A percentile compares a stretch with the other conserved stretches of the same genome.
Conservation (phyloP, 345 rosid species). For the Corchorus capsularis region DNA sequence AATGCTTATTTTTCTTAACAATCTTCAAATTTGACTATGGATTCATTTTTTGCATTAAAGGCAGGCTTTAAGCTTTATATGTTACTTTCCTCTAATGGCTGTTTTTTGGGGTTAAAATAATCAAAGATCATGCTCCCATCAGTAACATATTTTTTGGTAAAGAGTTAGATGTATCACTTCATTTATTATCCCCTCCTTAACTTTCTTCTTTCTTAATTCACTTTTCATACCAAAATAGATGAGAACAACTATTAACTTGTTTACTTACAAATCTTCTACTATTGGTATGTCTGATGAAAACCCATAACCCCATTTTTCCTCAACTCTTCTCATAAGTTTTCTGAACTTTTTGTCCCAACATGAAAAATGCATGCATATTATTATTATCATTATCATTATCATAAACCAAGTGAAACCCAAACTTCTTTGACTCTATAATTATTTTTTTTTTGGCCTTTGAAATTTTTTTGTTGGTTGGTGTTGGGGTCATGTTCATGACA, state of each 20-base stretch:
- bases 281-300: conserved; percentile 39
- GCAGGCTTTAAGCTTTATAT: conserved; percentile 16
- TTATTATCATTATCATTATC: neutral
- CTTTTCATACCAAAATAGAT: conserved; percentile 33
- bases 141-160: conserved; percentile 23
- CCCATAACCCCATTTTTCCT: conserved; percentile 2
- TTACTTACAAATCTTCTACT: conserved; percentile 34
- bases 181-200: conserved; percentile 32
- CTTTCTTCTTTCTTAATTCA: neutral
- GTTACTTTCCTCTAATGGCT: conserved; percentile 44
- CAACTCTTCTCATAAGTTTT: neutral
- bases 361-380: conserved; percentile 6
- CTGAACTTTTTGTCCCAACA: neutral
- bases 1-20: neutral
- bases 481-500: conserved; percentile 13
- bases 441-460: neutral
- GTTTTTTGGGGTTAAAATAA: conserved; percentile 18
- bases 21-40: neutral
- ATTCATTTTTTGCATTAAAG: conserved; percentile 23
- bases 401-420: neutral
- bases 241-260: conserved; percentile 20
- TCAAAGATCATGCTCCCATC: conserved; percentile 12
- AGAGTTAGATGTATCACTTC: conserved; percentile 28
- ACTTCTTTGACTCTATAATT: neutral
- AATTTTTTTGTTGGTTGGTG: neutral